phyloP scores from a whole-genome alignment of 2,329 filamentous ascomycete genomes.

The Fusarium sacchari region DNA sequence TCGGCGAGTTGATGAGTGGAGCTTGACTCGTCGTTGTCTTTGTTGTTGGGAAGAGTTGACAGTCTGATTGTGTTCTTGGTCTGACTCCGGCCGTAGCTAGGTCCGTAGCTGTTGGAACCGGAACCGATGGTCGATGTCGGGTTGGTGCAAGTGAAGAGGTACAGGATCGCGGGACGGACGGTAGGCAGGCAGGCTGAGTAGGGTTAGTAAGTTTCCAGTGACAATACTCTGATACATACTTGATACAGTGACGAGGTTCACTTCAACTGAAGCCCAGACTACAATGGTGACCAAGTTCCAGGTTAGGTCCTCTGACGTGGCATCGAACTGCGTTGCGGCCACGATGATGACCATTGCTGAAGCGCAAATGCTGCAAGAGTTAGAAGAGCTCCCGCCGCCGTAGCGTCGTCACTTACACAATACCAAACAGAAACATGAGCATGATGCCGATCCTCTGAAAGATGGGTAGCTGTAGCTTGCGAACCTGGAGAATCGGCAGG shows the following conservation, averaged over 20 bases:
- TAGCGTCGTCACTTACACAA: constrained; percentile 35
- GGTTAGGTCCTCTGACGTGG: constrained; percentile 24
- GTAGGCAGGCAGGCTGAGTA: constrained; percentile 34
- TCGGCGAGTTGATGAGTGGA: constrained; percentile 40
- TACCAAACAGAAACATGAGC: constrained; percentile 46
- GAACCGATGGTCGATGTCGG: constrained; percentile 25
- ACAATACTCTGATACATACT: no score
- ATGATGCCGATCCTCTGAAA: constrained; percentile 44
- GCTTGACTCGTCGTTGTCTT: constrained; percentile 33
- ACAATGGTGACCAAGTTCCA: constrained; percentile 39
- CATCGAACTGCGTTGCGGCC: constrained; percentile 24
- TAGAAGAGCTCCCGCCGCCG: fast-evolving
- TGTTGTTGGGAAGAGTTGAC: constrained; percentile 20
- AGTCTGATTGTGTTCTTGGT: constrained; percentile 37
- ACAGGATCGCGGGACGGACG: constrained; percentile 33
- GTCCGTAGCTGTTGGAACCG: constrained; percentile 27
- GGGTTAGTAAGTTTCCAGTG: no score
- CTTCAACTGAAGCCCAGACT: constrained; percentile 40
- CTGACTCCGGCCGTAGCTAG: constrained; percentile 28
- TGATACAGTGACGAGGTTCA: constrained; percentile 41
- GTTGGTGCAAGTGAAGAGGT: constrained; percentile 31
- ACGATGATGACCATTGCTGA: constrained; percentile 38
- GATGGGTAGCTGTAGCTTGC: constrained; percentile 42
- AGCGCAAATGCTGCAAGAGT: constrained; percentile 22
- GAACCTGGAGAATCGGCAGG: constrained; percentile 46